Conservation (phyloP, 441 rosid genomes). For the Capsella rubella region DNA sequence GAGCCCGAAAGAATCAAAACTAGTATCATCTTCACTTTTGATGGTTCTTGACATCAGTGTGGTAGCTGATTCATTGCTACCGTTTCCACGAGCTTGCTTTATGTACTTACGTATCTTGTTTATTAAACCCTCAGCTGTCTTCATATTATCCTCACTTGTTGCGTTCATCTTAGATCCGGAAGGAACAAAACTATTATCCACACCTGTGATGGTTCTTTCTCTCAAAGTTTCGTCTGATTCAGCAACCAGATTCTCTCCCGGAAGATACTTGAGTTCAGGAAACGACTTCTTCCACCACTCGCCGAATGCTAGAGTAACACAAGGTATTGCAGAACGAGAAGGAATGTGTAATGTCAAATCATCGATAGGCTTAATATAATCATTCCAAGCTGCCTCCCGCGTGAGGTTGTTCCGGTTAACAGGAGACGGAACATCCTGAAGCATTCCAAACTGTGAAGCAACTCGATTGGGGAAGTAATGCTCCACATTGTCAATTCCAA, state of each 20-base stretch:
- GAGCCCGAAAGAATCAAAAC: slow-evolving; percentile 6
- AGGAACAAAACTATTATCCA: slow-evolving; percentile 30
- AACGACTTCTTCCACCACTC: slow-evolving; percentile 50
- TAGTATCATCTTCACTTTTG: not conserved
- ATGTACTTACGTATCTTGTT: not conserved
- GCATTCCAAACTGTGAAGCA: slow-evolving; percentile 66
- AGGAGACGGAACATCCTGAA: slow-evolving; percentile 58
- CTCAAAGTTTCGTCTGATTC: not conserved
- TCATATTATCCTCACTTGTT: not conserved
- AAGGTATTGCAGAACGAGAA: slow-evolving; percentile 41
- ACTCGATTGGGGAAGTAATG: slow-evolving; percentile 69
- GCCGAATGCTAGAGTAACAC: slow-evolving; percentile 50
- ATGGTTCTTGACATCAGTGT: not conserved
- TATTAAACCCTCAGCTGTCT: not conserved
- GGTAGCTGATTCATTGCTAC: not conserved
- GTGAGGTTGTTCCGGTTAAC: slow-evolving; percentile 22
- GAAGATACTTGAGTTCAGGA: slow-evolving; percentile 31
- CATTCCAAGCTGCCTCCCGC: slow-evolving; percentile 19
- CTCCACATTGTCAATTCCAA: slow-evolving; percentile 48
- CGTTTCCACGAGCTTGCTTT: not conserved
- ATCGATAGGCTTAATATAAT: slow-evolving; percentile 47
- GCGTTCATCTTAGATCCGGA: slow-evolving; percentile 3
- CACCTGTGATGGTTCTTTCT: not conserved
- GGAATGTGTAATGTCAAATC: slow-evolving; percentile 50
- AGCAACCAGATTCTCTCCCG: not conserved